Percentiles rank a stretch among this genome's conserved stretches.
These are phyloP conservation scores for Beauveria varroae DNA, from an alignment of 2,329 filamentous ascomycete species.

Conservation along the genomic window DNA sequence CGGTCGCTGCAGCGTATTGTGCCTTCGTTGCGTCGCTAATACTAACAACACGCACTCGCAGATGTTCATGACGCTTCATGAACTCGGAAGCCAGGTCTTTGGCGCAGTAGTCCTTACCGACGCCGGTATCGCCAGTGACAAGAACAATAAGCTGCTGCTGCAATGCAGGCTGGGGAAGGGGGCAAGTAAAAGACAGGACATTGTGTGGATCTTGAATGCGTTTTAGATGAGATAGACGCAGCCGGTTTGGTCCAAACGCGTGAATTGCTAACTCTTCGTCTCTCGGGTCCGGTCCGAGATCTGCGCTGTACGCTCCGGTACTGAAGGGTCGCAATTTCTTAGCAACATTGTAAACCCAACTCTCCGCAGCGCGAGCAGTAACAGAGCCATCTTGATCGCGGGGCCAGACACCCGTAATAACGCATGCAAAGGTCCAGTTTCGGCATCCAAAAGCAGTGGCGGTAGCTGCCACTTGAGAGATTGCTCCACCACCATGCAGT, in stretches of 20 bases:
- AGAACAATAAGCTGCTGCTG: constrained; percentile 45
- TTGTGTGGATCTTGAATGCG: constrained; percentile 37
- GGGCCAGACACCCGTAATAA: constrained; percentile 55
- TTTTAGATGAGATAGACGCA: constrained; percentile 46
- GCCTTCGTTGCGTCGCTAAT: constrained; percentile 47
- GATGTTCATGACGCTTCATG: neutral
- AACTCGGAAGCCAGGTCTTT: constrained; percentile 41
- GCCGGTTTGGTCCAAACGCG: constrained; percentile 50
- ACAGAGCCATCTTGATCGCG: constrained; percentile 42
- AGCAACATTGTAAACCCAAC: constrained; percentile 51
- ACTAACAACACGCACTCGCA: constrained; percentile 31
- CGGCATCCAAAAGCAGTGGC: constrained; percentile 55
- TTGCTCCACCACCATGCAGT: constrained; percentile 49
- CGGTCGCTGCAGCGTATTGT: constrained; percentile 44
- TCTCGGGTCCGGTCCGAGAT: constrained; percentile 55
- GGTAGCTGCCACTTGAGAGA: constrained; percentile 34
- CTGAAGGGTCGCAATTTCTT: constrained; percentile 40
- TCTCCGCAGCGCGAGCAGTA: constrained; percentile 27
- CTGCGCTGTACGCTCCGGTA: constrained; percentile 48
- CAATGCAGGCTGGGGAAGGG: constrained; percentile 28
- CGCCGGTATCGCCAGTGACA: constrained; percentile 46
- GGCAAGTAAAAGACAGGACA: constrained; percentile 48
- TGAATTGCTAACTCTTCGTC: constrained; percentile 41
- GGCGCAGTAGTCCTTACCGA: constrained; percentile 56
- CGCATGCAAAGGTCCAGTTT: constrained; percentile 57